These are phyloP conservation scores for Mortierella claussenii DNA, from an alignment of 192 early-diverging fungal genomes.

Conservation along the genomic window DNA sequence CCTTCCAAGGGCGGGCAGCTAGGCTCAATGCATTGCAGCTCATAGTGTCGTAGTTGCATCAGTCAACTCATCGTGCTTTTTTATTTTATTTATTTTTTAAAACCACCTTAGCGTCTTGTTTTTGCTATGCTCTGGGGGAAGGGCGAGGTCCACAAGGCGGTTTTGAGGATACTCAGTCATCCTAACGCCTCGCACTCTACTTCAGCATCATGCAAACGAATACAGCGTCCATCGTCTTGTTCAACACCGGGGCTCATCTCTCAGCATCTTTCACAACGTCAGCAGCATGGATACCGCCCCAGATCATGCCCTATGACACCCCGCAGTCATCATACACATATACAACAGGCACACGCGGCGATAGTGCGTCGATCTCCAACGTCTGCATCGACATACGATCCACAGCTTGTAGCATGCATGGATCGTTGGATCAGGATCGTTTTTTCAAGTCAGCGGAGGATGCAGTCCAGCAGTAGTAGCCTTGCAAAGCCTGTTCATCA, in stretches of 20 bases:
- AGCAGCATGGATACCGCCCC: not conserved
- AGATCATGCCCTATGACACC: not conserved
- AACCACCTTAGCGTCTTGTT: no score
- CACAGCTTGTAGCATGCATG: slow-evolving; percentile 33
- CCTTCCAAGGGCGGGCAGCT: not conserved
- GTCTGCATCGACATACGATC: slow-evolving; percentile 24
- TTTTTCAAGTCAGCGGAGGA: slow-evolving; percentile 17
- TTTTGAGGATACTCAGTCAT: slow-evolving; percentile 15
- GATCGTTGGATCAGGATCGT: slow-evolving; percentile 37
- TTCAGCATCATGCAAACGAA: not conserved
- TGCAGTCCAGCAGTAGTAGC: slow-evolving; percentile 19
- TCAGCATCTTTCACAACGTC: not conserved
- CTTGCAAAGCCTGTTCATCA: slow-evolving; percentile 21
- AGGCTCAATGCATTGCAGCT: not conserved
- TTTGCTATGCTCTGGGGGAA: slow-evolving; percentile 48
- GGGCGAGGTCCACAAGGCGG: slow-evolving; percentile 34
- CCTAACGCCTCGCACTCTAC: not conserved
- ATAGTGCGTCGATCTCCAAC: no score
- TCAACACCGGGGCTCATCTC: not conserved
- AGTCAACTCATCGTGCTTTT: no score
- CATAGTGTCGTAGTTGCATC: not conserved
- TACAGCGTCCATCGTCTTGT: not conserved
- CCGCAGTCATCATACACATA: no score
- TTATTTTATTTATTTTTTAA: no score
- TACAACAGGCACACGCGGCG: no score